Conservation (phyloP, 129 eudicot genomes). For the Lactuca saligna region DNA sequence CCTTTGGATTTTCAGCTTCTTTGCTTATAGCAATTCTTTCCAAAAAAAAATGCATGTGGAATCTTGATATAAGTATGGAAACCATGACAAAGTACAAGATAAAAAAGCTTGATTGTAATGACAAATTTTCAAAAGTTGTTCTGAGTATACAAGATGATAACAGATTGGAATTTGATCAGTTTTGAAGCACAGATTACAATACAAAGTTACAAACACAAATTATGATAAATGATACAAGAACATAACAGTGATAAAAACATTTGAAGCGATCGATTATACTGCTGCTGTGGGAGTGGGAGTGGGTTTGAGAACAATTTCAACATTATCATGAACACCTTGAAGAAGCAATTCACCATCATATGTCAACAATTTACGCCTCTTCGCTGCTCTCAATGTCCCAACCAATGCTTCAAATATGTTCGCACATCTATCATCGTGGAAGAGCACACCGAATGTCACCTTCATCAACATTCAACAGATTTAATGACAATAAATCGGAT, state of each 20-base stretch:
- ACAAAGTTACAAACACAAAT: background rate
- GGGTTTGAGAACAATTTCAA: conserved; percentile 72
- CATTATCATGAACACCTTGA: conserved; percentile 97
- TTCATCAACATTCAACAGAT: conserved; percentile 23
- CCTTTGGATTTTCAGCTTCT: background rate
- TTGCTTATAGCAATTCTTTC: background rate
- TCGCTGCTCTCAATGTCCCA: conserved; percentile 95
- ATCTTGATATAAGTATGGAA: background rate
- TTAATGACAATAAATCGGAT: background rate
- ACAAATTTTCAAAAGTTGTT: background rate
- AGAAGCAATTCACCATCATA: conserved; percentile 94
- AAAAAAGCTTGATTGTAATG: background rate
- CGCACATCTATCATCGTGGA: conserved; percentile 88
- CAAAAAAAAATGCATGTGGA: background rate
- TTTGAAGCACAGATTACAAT: background rate
- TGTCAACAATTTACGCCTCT: conserved; percentile 79
- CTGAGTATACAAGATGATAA: background rate
- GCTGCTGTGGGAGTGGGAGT: conserved; percentile 42
- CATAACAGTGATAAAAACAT: conserved; percentile 5
- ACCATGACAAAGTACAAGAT: background rate
- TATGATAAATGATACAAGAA: conserved; percentile 3
- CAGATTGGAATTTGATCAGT: conserved; percentile 5
- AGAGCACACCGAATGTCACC: conserved; percentile 96
- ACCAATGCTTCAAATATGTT: conserved; percentile 98
- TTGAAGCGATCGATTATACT: background rate